A percentile compares a stretch with the other conserved stretches of the same genome.
phyloP scores from a whole-genome alignment of 2,329 filamentous ascomycete species.

The Aspergillus pseudoglaucus region DNA sequence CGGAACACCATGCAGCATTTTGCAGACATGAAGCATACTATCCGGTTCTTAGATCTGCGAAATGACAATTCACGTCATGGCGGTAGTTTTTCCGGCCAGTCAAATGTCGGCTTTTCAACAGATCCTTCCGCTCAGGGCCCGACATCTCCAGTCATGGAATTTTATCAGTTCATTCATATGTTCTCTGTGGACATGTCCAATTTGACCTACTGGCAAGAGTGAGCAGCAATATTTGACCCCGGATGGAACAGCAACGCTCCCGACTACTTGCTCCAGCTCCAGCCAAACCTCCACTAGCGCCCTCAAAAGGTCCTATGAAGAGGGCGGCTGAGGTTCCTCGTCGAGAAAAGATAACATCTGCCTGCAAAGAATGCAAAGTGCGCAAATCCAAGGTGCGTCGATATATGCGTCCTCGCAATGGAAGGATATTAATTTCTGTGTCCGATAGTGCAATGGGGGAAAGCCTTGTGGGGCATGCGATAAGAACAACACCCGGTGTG shows the following conservation, averaged over 20 bases:
- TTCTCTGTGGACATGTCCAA: no score
- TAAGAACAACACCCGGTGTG: constrained; percentile 13
- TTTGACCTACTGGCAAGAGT: no score
- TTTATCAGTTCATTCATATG: no score
- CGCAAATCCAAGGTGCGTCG: not conserved
- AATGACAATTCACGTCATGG: no score
- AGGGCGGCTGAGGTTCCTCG: not conserved
- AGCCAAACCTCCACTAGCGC: not conserved
- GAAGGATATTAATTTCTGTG: not conserved
- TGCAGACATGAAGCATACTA: no score
- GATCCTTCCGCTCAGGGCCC: no score
- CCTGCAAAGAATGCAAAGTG: not conserved
- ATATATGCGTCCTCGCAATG: constrained; percentile 12
- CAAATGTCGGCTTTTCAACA: no score
- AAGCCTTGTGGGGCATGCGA: constrained; percentile 17
- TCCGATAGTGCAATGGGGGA: constrained; percentile 18
- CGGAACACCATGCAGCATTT: no score
- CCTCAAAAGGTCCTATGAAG: not conserved
- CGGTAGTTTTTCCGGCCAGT: no score
- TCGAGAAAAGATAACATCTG: not conserved
- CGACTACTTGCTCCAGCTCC: not conserved
- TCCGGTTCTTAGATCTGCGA: no score
- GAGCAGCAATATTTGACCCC: not conserved
- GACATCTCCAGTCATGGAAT: no score
- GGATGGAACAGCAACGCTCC: not conserved